Evolutionary conservation across 176 grass and related monocot genomes (phyloP).

Genomic region (Eremochloa ophiuroides): DNA sequence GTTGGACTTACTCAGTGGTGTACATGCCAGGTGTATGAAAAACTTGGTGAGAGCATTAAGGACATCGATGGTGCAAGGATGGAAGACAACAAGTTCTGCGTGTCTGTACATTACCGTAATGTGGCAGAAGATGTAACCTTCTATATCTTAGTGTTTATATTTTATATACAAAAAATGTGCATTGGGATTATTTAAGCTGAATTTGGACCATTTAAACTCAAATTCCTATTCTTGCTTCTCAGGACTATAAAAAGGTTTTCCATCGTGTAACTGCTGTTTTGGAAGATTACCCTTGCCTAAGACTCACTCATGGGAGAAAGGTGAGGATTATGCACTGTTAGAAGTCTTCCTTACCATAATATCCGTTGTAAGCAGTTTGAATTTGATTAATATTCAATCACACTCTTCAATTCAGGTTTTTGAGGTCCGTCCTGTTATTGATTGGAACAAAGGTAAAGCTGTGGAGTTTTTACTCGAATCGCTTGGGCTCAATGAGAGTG

Average conservation of each 20-base stretch:
- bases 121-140: slow-evolving; percentile 62
- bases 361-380: neutral
- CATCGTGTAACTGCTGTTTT: slow-evolving; percentile 63
- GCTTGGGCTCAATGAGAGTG: slow-evolving; percentile 47
- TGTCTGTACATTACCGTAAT: slow-evolving; percentile 92
- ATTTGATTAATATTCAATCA: neutral
- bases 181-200: neutral
- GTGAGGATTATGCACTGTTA: slow-evolving; percentile 23
- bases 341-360: neutral
- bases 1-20: slow-evolving; percentile 8
- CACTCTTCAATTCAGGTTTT: slow-evolving; percentile 54
- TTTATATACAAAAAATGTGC: neutral
- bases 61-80: slow-evolving; percentile 68
- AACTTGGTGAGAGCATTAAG: slow-evolving; percentile 64
- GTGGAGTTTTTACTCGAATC: slow-evolving; percentile 97
- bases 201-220: neutral
- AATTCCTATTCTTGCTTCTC: slow-evolving; percentile 1
- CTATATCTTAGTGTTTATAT: slow-evolving; percentile 1
- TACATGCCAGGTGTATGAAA: slow-evolving; percentile 65
- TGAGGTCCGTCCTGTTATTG: slow-evolving; percentile 88
- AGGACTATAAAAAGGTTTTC: slow-evolving; percentile 68
- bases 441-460: slow-evolving; percentile 99
- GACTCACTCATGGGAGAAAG: slow-evolving; percentile 92
- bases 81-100: slow-evolving; percentile 94
- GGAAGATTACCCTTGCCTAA: slow-evolving; percentile 69